phyloP scores from a whole-genome alignment of 768 basidiomycete genomes.

The Amanita molliuscula region DNA sequence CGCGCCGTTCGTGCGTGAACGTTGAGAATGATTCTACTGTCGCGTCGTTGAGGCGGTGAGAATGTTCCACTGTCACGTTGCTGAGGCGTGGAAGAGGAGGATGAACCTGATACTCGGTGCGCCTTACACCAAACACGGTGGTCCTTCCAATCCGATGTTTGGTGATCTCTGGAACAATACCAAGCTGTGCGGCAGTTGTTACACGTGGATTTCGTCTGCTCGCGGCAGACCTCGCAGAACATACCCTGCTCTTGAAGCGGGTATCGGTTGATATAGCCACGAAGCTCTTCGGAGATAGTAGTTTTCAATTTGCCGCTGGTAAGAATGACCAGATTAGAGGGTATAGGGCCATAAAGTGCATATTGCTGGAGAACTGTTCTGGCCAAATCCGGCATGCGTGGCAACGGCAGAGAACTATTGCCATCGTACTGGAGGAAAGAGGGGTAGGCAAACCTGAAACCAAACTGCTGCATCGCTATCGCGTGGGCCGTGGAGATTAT shows the following conservation, averaged over 20 bases:
- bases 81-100: not conserved
- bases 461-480: constrained; percentile 3
- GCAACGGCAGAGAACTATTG: not conserved
- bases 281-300: constrained; percentile 3
- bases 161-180: constrained; percentile 6
- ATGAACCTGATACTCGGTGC: not conserved
- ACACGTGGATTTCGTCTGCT: constrained; percentile 1
- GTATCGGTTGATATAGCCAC: constrained; percentile 1
- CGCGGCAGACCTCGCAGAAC: constrained; percentile 6
- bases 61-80: not conserved
- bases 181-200: constrained; percentile 5
- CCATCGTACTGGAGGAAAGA: constrained; percentile 4
- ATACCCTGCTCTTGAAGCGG: constrained; percentile 5
- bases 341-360: constrained; percentile 2
- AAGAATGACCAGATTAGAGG: not conserved
- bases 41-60: too few species aligned
- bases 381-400: constrained; percentile 2
- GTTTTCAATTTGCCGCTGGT: not conserved
- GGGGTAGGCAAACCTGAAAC: constrained; percentile 5
- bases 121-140: constrained; percentile 5
- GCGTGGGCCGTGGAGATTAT: constrained; percentile 5
- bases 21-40: too few species aligned
- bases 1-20: not conserved
- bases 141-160: constrained; percentile 3
- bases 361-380: constrained; percentile 5